These are phyloP conservation scores for Boletus fagicola DNA, from an alignment of 768 basidiomycete species.

Conservation along the genomic window DNA sequence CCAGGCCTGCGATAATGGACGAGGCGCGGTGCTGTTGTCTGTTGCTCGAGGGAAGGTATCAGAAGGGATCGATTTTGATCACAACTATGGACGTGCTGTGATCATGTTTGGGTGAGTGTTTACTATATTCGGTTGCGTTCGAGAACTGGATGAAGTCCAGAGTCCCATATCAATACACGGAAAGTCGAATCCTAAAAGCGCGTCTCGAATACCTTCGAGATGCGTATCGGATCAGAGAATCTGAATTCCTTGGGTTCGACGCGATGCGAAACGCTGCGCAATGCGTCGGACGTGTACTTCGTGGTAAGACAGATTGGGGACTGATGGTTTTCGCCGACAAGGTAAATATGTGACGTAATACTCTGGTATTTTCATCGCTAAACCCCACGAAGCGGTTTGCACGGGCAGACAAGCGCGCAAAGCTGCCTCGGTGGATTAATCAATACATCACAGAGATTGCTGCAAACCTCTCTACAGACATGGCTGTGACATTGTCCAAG, in stretches of 20 bases:
- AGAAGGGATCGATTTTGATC: constrained; percentile 99
- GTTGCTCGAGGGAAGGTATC: constrained; percentile 99
- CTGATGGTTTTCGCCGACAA: constrained; percentile 99
- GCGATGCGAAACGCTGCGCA: constrained; percentile 99
- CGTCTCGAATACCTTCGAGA: constrained; percentile 97
- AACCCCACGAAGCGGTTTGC: constrained; percentile 71
- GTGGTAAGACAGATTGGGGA: constrained; percentile 99
- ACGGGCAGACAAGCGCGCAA: constrained; percentile 88
- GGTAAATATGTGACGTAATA: constrained; percentile 42
- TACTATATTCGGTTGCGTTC: not conserved
- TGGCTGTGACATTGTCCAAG: constrained; percentile 92
- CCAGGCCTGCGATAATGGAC: constrained; percentile 97
- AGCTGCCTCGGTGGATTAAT: constrained; percentile 98
- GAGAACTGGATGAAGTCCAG: constrained; percentile 37
- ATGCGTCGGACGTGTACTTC: constrained; percentile 94
- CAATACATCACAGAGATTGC: constrained; percentile 99
- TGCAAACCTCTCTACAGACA: constrained; percentile 96
- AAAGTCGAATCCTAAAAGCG: constrained; percentile 95
- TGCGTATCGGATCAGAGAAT: constrained; percentile 96
- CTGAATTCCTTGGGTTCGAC: constrained; percentile 98
- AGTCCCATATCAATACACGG: constrained; percentile 97
- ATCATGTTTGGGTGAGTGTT: constrained; percentile 93
- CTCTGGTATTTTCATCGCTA: not conserved
- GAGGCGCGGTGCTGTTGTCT: constrained; percentile 93
- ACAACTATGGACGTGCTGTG: constrained; percentile 98